Evolutionary conservation across 2,329 filamentous ascomycete species (phyloP), one percentile per base, ranked within the genome.

Genomic region (Phialocephala subalpina): DNA sequence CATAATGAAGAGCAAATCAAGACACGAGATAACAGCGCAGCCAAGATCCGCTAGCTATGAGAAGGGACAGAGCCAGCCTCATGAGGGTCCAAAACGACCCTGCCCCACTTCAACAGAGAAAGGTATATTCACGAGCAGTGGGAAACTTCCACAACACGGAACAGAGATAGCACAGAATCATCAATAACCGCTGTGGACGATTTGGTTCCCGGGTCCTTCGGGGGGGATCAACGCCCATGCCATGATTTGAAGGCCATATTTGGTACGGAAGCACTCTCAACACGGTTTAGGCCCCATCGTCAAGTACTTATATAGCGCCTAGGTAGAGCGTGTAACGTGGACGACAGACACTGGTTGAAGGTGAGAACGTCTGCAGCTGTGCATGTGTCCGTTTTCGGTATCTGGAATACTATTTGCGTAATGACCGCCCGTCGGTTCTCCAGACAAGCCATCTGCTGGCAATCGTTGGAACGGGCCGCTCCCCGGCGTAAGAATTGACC

Each of bases 271-370:
- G 47, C 29, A 29, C 25, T 53, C 16, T 53, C n/a, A 49, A 29
- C 49, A 14, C 3, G 12, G 49, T 53, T 53, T 53, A 53, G 49
- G 18, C 3, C 7, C 27, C 49, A 11, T 22, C 29, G 45, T n/a
- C 49, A 62, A 56, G n/a, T 56, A 45, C 60, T 57, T 62, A 16
- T 56, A 55, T 47, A n/a, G 36, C 29, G 16, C 20, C 45, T 35
- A 49, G 1, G 27, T 52, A 36, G 40, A n/a, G 36, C 22, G 18
- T 52, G 47, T 52, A 29, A 29, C 47, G 22, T 52, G 47, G 47
- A 3, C 22, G 25, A 27, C 47, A 29, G 47, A 52, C 22, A 52
- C 47, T 52, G 22, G 47, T 12, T 22, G 22, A 52, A 16, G 22
- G 4, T 2, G 3, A 14, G 47, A 52, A 5, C n/a, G 22, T 52